phyloP scores from a whole-genome alignment of 2,329 filamentous ascomycete species.

The Diaporthe citri region DNA sequence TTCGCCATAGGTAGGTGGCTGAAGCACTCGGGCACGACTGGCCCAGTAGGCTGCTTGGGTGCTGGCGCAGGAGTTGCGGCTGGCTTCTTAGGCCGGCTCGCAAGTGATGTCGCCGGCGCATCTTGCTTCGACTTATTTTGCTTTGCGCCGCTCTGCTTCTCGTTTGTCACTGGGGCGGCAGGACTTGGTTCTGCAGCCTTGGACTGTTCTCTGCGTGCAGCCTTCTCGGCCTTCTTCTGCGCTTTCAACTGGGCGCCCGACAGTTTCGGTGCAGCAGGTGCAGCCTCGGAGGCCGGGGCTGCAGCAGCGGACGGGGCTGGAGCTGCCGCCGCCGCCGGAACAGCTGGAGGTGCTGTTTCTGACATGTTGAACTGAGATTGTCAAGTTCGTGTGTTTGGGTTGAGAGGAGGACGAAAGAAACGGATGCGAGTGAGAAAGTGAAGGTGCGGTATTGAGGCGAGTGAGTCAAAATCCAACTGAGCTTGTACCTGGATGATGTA shows the following conservation, averaged over 20 bases:
- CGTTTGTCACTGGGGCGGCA: conserved; percentile 55
- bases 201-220: conserved; percentile 80
- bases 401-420: background rate
- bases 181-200: conserved; percentile 56
- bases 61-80: conserved; percentile 51
- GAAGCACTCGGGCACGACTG: conserved; percentile 78
- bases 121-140: conserved; percentile 60
- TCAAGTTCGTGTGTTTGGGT: background rate
- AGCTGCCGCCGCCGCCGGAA: conserved; percentile 33
- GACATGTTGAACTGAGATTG: conserved; percentile 14
- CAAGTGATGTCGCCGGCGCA: conserved; percentile 48
- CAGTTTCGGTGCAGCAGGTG: conserved; percentile 64
- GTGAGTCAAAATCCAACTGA: conserved; percentile 38
- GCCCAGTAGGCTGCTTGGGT: conserved; percentile 66
- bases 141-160: conserved; percentile 58
- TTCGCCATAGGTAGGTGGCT: conserved; percentile 82
- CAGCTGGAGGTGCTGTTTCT: conserved; percentile 35
- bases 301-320: conserved; percentile 38
- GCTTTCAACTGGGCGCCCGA: conserved; percentile 88
- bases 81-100: conserved; percentile 47
- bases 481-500: conserved; percentile 25
- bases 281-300: conserved; percentile 38
- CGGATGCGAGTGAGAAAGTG: background rate
- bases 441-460: background rate
- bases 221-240: conserved; percentile 90